Evolutionary conservation across 495 filamentous ascomycete genomes (phyloP), one percentile per base, ranked within the genome.

Genomic region (Chaetomium fimeti): DNA sequence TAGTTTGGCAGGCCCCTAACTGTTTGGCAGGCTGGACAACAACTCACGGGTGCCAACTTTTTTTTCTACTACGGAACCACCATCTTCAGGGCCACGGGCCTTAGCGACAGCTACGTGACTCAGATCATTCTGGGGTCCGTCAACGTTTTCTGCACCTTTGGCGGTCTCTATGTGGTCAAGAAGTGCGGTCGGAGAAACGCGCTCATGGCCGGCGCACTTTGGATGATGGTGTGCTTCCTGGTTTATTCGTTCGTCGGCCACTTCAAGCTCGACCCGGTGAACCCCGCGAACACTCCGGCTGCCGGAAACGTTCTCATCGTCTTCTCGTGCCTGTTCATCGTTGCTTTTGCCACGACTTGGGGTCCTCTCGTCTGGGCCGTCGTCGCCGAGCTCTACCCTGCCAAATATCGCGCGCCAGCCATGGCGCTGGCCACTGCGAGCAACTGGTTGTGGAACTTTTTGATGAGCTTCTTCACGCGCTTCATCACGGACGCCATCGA

Each of bases 391-490:
- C 84, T 94, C 70, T 96, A 91, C 74, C 91, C 92, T 24, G 82
- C 85, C 61, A 82, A 86, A 54, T 91, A 92, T 75, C 85, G 91
- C 49, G 89, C 89, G 22, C 83, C 85, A 36, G 87, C 83, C 68
- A 92, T 92, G 82, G 89, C 87, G 40, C 71, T 92, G 20, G 88
- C 89, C 18, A 94, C 92, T 0, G 86, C 88, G 7, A 83, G 86
- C 60, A 96, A 95, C 79, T 96, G 92, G 92, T 84, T 87, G 61
- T 94, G 88, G 88, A 96, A 95, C 75, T 96, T 95, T 28, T 52
- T 75, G 63, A 69, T 75, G 61, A 68, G 64, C 22, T 74, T 75
- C 67, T 75, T 75, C 65, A 75, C 73, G 2, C 70, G 73, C 42
- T 74, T 93, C 81, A 92, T 94, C 73, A 87, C 85, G 63, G 78